Evolutionary conservation across 2,329 filamentous ascomycete species (phyloP).

Genomic region (Penicillium paneum): DNA sequence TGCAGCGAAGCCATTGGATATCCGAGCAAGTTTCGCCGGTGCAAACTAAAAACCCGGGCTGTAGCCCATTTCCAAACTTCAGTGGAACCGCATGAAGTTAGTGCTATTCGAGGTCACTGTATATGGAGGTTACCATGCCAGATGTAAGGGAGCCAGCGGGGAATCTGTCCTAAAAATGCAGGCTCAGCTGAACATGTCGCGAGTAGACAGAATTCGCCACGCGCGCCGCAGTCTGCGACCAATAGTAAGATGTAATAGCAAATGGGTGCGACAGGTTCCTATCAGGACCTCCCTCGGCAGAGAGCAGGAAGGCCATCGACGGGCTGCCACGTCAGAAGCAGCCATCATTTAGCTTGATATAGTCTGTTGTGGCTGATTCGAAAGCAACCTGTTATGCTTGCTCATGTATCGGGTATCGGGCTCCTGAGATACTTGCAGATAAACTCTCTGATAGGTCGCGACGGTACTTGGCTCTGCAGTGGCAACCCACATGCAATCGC

Average conservation of each 20-base stretch:
- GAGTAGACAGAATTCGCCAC: neutral
- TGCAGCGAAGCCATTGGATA: conserved; percentile 10
- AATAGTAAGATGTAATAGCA: neutral
- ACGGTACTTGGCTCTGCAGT: conserved; percentile 9
- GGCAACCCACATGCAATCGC: conserved; percentile 5
- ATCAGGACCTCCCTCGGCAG: conserved; percentile 12
- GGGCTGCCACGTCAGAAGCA: conserved; percentile 36
- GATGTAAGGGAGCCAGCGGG: conserved; percentile 13
- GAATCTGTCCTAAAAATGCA: conserved; percentile 1
- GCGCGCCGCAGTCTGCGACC: neutral
- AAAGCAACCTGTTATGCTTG: conserved; percentile 7
- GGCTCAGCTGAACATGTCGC: conserved; percentile 10
- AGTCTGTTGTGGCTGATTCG: conserved; percentile 13
- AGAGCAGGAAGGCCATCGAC: conserved; percentile 14
- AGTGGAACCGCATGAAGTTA: conserved; percentile 1
- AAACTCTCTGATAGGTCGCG: conserved; percentile 15
- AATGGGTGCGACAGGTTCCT: conserved; percentile 12
- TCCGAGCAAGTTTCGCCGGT: conserved; percentile 3
- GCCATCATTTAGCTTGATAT: conserved; percentile 9
- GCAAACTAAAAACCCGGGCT: neutral
- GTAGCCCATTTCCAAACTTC: neutral
- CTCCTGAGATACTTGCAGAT: conserved; percentile 1
- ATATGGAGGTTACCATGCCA: conserved; percentile 3
- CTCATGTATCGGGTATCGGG: conserved; percentile 25
- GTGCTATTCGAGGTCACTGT: conserved; percentile 1